phyloP scores from a whole-genome alignment of 2,329 filamentous ascomycete species.

The Trichothecium sympodiale region DNA sequence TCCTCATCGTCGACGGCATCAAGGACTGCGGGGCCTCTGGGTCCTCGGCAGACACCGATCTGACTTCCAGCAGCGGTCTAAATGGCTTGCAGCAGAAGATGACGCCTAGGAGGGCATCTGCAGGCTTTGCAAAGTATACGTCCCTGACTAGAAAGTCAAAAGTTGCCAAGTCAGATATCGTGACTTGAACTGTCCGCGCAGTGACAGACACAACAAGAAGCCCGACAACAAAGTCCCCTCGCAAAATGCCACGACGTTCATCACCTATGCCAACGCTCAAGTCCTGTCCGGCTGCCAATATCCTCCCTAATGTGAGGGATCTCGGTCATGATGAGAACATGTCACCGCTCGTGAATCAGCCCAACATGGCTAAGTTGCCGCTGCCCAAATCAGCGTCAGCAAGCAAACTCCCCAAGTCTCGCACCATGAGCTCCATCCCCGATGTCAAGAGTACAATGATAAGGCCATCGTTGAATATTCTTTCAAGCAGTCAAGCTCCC shows the following conservation, averaged over 20 bases:
- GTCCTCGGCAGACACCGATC: no score
- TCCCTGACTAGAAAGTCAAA: conserved; percentile 17
- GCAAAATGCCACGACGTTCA: no score
- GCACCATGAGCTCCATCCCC: conserved; percentile 32
- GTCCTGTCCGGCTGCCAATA: no score
- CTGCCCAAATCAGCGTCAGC: not conserved
- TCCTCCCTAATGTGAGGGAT: no score
- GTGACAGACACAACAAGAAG: no score
- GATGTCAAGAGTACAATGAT: conserved; percentile 34
- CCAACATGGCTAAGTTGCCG: no score
- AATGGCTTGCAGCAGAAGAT: no score
- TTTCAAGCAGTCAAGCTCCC: conserved; percentile 7
- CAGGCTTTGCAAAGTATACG: conserved; percentile 15
- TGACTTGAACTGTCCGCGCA: no score
- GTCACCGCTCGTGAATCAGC: no score
- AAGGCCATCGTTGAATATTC: conserved; percentile 15
- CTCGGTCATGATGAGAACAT: conserved; percentile 21
- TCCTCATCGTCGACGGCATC: conserved; percentile 23
- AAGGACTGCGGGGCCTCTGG: conserved; percentile 17
- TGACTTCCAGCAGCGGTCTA: no score
- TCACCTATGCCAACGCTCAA: no score
- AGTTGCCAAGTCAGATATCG: conserved; percentile 16
- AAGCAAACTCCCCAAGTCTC: conserved; percentile 29
- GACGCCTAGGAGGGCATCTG: conserved; percentile 20
- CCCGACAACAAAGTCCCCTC: conserved; percentile 9